Percentiles rank a stretch among this genome's conserved stretches.
These are phyloP conservation scores for Stylonectria norvegica DNA, from an alignment of 2,329 filamentous ascomycete genomes.

Conservation along the genomic window DNA sequence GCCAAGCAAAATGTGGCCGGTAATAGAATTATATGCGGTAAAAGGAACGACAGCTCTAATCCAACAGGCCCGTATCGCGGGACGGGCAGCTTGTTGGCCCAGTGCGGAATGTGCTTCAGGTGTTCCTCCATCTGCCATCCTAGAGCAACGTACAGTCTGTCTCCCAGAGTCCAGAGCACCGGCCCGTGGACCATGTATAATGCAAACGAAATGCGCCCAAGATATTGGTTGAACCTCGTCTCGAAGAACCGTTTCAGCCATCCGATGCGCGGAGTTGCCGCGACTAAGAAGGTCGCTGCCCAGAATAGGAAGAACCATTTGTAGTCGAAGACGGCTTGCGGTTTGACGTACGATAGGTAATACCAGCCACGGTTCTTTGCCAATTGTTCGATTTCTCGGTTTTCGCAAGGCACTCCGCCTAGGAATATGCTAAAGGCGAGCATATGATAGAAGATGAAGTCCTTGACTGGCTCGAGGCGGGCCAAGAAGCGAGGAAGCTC, in stretches of 20 bases:
- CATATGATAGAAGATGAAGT: constrained; percentile 49
- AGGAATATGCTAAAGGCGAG: constrained; percentile 54
- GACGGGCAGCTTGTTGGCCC: constrained; percentile 55
- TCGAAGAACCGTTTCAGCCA: constrained; percentile 60
- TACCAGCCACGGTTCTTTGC: constrained; percentile 57
- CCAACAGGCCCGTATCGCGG: constrained; percentile 56
- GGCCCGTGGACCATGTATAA: constrained; percentile 65
- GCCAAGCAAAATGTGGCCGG: constrained; percentile 58
- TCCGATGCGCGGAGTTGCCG: constrained; percentile 53
- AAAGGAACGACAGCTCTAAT: constrained; percentile 57
- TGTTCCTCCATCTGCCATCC: constrained; percentile 53
- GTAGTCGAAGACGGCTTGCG: constrained; percentile 61
- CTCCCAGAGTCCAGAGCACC: constrained; percentile 55
- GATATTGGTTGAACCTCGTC: constrained; percentile 54
- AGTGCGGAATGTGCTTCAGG: constrained; percentile 48
- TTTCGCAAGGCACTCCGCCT: constrained; percentile 57
- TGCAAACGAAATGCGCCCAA: constrained; percentile 60
- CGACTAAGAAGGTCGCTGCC: constrained; percentile 55
- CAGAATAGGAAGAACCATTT: constrained; percentile 68
- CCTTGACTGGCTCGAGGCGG: constrained; percentile 46
- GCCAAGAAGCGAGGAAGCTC: constrained; percentile 50
- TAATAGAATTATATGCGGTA: constrained; percentile 57
- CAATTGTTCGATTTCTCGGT: constrained; percentile 46
- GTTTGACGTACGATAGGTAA: constrained; percentile 58
- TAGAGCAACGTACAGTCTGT: constrained; percentile 59